phyloP scores from a whole-genome alignment of 225 moss, liverwort and hornwort species.

The Bryum argenteum region DNA sequence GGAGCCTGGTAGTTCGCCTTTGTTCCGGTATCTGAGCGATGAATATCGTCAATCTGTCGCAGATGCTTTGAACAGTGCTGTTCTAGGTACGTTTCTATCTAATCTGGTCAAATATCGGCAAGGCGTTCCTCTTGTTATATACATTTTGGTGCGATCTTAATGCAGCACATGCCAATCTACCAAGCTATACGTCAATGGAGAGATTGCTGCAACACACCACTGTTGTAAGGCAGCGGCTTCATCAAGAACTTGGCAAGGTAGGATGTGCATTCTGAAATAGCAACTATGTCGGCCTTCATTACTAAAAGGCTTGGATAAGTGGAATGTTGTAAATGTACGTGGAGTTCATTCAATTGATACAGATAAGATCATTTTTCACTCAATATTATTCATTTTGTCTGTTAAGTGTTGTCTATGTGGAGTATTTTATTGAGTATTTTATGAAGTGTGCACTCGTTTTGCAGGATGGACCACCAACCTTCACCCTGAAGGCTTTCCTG shows the following conservation, averaged over 20 bases:
- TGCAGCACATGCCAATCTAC: constrained; percentile 86
- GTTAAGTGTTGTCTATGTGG: background rate
- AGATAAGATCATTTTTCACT: too few relatives aligned
- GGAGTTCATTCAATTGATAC: background rate
- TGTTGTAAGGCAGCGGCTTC: constrained; percentile 72
- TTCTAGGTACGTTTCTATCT: constrained; percentile 54
- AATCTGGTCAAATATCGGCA: background rate
- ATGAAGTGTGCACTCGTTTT: background rate
- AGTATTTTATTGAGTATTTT: background rate
- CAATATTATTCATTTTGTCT: too few relatives aligned
- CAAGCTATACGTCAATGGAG: constrained; percentile 92
- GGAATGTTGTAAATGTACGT: background rate
- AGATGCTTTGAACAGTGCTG: constrained; percentile 79
- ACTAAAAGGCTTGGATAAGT: background rate
- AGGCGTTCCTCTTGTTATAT: background rate
- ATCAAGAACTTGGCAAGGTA: constrained; percentile 93
- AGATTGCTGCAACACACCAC: constrained; percentile 84
- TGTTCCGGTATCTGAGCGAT: constrained; percentile 71
- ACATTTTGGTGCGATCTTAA: constrained; percentile 30
- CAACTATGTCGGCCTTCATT: background rate
- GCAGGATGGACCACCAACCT: constrained; percentile 62
- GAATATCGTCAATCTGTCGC: constrained; percentile 88
- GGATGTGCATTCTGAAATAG: constrained; percentile 7
- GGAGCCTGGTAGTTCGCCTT: constrained; percentile 77
- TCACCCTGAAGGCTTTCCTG: constrained; percentile 50